Base-by-base conservation (phyloP, 1,139 yeast species). In the Hyphopichia wangnamkhiaoensis region DNA sequence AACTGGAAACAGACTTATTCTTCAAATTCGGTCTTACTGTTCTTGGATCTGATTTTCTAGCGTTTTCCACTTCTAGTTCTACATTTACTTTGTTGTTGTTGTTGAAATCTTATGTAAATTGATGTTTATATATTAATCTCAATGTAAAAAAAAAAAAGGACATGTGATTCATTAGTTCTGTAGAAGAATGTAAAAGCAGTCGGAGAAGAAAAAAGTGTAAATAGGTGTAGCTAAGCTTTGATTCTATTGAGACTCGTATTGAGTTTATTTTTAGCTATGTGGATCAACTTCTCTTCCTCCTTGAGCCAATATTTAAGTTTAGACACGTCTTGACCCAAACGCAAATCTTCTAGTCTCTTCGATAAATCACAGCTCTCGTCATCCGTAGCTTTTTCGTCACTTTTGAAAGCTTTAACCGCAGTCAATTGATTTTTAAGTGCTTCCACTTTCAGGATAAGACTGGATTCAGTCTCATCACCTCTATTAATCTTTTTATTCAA, bases 401-500 rank as follows among this genome's bases (percentile, higher is more conserved):
- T 10, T 8, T 13, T 5, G 14, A 13, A 10, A 15, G 10, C 14
- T n/a, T 17, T 31, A 4, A 31, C 4, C 4, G 23, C 4, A 5
- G 9, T 31, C 6, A 31, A 17, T 15, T 31, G 33, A 10, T 31
- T 17, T 6, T 17, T 18, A n/a, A 31, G 24, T 6, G 23, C 8
- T 8, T 23, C 9, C 4, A 31, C 12, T 7, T 31, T 31, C 10
- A 4, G 17, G 5, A 33, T 4, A 3, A 25, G 5, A 17, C 29
- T 25, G 5, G 13, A 16, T 6, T n/a, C 29, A 6, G 9, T 12
- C 8, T 16, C 28, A 13, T 27, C 5, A 12, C 25, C 49, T 14
- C 41, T 34, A 10, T 42, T 40, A 3, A 54, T 35, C 18, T 46
- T 39, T 5, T 34, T 40, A 39, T 47, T 57, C 23, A 65, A 48